Evolutionary conservation across 768 basidiomycete species (phyloP).

Genomic region (Russula ochroleuca): DNA sequence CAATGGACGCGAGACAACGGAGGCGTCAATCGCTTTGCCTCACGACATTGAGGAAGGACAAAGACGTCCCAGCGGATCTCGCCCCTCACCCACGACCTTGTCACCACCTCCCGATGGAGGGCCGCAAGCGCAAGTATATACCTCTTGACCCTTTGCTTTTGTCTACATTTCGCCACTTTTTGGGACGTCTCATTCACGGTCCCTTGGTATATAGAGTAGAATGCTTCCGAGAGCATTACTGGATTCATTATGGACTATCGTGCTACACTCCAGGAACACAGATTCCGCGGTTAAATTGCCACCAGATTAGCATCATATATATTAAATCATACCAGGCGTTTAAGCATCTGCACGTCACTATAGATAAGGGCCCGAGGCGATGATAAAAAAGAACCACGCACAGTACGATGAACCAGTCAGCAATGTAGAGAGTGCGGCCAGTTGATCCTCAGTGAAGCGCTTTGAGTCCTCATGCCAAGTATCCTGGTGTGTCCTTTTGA

Average conservation of each 20-base stretch:
- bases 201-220: neutral
- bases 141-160: neutral
- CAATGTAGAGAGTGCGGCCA: slow-evolving; percentile 75
- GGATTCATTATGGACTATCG: neutral
- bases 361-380: neutral
- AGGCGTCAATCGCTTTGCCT: slow-evolving; percentile 43
- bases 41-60: slow-evolving; percentile 30
- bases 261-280: slow-evolving; percentile 5
- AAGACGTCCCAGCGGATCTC: slow-evolving; percentile 1
- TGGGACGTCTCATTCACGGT: slow-evolving; percentile 1
- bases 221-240: slow-evolving; percentile 2
- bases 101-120: neutral
- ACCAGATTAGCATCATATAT: slow-evolving; percentile 12
- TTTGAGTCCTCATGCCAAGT: slow-evolving; percentile 89
- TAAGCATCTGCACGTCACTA: slow-evolving; percentile 27
- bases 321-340: neutral
- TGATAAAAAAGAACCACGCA: slow-evolving; percentile 35
- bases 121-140: neutral
- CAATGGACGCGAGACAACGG: slow-evolving; percentile 59
- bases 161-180: neutral
- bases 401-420: slow-evolving; percentile 84
- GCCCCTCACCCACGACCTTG: neutral
- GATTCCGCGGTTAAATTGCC: slow-evolving; percentile 1
- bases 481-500: slow-evolving; percentile 80
- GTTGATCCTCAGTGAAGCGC: slow-evolving; percentile 81